Base-by-base conservation (phyloP, 2,329 filamentous ascomycete genomes). In the Trematosphaeria pertusa region DNA sequence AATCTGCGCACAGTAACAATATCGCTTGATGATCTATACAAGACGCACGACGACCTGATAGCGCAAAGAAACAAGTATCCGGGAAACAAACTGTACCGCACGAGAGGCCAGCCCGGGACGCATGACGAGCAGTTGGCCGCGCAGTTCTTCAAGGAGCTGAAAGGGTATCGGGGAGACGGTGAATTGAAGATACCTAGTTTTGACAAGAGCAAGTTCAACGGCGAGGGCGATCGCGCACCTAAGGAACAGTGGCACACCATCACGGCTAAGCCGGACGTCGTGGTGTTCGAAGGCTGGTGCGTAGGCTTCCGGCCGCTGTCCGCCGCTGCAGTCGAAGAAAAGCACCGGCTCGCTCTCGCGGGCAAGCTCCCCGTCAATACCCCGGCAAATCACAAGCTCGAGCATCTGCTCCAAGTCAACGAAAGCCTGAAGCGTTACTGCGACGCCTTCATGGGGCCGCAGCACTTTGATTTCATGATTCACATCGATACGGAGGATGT, bases 241-340 rank as follows among this genome's bases (percentile, higher is more conserved):
- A 73, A 81, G 46, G 73, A 72, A 9, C 65, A 79, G 36, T 95
- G 91, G 89, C 73, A 78, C 19, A 64, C 65, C 11, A 78, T 87
- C 48, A 84, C 84, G 56, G 73, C 68, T 2, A 75, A 71, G n/a
- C 73, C 83, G 2, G 78, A 81, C 40, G 83, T 93, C 5, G 80
- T 96, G 17, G 83, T 96, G 40, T 86, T 96, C 54, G 91, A 97
- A 71, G 91, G 92, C 14, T 96, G 91, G 92, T 94, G 88, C 69
- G 85, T 96, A 10, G 92, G 91, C 2, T 96, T 96, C 73, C 84
- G 86, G 5, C 72, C 87, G 0, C 71, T 92, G 10, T 60, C 74
- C n/a, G 77, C 80, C 4, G 68, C 83, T 3, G 77, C 79, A 20
- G 68, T 84, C 3, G 78, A 78, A 58, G 75, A 77, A 64, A 81